Conservation (phyloP, 1,284 basidiomycete species). For the Rhodotorula sp. region DNA sequence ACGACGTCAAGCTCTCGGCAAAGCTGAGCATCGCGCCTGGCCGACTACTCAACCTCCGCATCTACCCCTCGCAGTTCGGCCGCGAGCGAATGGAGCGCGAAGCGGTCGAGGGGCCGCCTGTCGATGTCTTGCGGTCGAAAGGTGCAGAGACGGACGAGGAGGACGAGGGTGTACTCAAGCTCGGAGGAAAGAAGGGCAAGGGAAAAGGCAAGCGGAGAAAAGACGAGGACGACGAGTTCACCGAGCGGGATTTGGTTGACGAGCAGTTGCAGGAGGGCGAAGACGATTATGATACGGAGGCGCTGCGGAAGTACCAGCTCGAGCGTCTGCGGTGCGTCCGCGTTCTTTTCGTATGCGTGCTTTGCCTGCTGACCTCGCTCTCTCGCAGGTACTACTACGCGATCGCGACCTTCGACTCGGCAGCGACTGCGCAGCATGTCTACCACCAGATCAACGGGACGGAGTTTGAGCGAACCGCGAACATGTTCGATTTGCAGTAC, state of each 20-base stretch:
- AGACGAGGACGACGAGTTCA: slow-evolving; percentile 62
- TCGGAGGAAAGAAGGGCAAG: slow-evolving; percentile 40
- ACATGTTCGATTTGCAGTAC: slow-evolving; percentile 79
- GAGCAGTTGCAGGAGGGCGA: slow-evolving; percentile 56
- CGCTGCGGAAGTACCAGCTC: slow-evolving; percentile 86
- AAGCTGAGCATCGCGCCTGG: slow-evolving; percentile 53
- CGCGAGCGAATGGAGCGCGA: slow-evolving; percentile 82
- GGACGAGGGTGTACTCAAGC: slow-evolving; percentile 40
- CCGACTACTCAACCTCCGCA: slow-evolving; percentile 68
- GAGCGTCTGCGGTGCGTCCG: slow-evolving; percentile 78
- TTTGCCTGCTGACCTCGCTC: not conserved
- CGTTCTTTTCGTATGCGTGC: too few relatives aligned
- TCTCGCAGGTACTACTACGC: slow-evolving; percentile 87
- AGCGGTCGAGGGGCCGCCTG: slow-evolving; percentile 85
- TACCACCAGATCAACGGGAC: slow-evolving; percentile 88
- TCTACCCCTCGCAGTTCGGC: slow-evolving; percentile 94
- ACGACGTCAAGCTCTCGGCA: slow-evolving; percentile 37
- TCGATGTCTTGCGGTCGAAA: slow-evolving; percentile 68
- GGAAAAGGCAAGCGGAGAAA: slow-evolving; percentile 38
- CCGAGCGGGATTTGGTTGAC: slow-evolving; percentile 52
- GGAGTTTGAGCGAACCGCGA: slow-evolving; percentile 95
- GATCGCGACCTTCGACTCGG: slow-evolving; percentile 82
- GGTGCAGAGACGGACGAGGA: slow-evolving; percentile 38
- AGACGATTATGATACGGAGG: slow-evolving; percentile 67
- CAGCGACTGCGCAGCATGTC: slow-evolving; percentile 74